A percentile compares a stretch with the other conserved stretches of the same genome.
phyloP scores from a whole-genome alignment of 306 rosid species.

The Begonia peltatifolia region DNA sequence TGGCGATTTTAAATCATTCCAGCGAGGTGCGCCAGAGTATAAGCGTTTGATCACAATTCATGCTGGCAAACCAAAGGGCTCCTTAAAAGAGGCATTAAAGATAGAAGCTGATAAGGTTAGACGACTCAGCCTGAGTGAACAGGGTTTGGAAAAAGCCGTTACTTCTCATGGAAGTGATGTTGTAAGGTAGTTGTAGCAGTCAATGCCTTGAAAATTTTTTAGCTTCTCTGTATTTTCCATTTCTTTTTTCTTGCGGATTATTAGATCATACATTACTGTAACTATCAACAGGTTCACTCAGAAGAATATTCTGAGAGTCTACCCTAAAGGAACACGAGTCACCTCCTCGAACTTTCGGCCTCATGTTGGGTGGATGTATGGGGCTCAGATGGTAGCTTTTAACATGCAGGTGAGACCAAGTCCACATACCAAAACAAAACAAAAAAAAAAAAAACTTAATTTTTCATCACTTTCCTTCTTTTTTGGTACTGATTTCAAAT shows the following conservation, averaged over 20 bases:
- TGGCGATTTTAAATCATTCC: slow-evolving; percentile 27
- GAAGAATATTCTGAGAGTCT: slow-evolving; percentile 58
- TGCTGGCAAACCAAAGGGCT: slow-evolving; percentile 78
- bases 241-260: background rate
- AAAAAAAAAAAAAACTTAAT: too few species aligned
- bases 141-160: slow-evolving; percentile 45
- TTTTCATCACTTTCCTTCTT: too few species aligned
- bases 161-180: slow-evolving; percentile 39
- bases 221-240: too few species aligned
- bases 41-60: slow-evolving; percentile 73
- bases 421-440: too few species aligned
- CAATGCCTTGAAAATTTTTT: too few species aligned
- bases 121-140: slow-evolving; percentile 88
- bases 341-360: slow-evolving; percentile 75
- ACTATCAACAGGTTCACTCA: slow-evolving; percentile 43
- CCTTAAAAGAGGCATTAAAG: slow-evolving; percentile 37
- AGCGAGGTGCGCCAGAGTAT: slow-evolving; percentile 38
- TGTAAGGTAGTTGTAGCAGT: slow-evolving; percentile 31
- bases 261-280: background rate
- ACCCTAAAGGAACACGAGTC: slow-evolving; percentile 78
- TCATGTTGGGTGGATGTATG: slow-evolving; percentile 76
- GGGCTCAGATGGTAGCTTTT: slow-evolving; percentile 93
- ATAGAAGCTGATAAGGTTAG: slow-evolving; percentile 32
- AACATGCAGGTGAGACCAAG: slow-evolving; percentile 74
- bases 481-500: too few species aligned